phyloP scores from a whole-genome alignment of 768 basidiomycete genomes.

The Trametes punicea region DNA sequence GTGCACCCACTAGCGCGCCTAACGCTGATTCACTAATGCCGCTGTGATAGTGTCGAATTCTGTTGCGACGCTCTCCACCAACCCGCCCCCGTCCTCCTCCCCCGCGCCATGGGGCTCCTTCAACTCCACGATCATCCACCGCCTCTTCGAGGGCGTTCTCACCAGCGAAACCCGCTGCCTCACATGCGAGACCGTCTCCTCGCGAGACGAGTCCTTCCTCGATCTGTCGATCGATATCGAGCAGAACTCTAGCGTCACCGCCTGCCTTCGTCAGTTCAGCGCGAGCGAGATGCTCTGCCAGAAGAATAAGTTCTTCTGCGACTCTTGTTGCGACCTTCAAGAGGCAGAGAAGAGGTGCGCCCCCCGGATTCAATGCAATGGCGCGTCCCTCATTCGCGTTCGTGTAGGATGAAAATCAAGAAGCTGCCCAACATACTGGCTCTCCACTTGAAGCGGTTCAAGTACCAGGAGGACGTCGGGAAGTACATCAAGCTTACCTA shows the following conservation, averaged over 20 bases:
- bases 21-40: constrained; percentile 3
- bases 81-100: constrained; percentile 44
- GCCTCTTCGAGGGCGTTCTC: constrained; percentile 87
- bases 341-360: constrained; percentile 95
- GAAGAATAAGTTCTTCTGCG: constrained; percentile 98
- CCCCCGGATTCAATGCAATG: not conserved
- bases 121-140: constrained; percentile 76
- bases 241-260: constrained; percentile 94
- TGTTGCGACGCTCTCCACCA: constrained; percentile 48
- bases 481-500: constrained; percentile 95
- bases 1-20: constrained; percentile 30
- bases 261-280: constrained; percentile 94
- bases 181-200: constrained; percentile 91
- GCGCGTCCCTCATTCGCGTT: not conserved
- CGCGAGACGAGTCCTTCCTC: constrained; percentile 93
- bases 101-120: constrained; percentile 29
- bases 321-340: constrained; percentile 93
- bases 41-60: constrained; percentile 57
- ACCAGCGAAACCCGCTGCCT: constrained; percentile 98
- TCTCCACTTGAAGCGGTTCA: constrained; percentile 96
- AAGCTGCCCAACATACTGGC: constrained; percentile 92
- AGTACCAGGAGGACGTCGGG: constrained; percentile 90
- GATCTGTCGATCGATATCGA: constrained; percentile 99
- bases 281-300: constrained; percentile 98
- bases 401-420: constrained; percentile 94